A percentile compares a stretch with the other conserved stretches of the same genome.
phyloP scores from a whole-genome alignment of 2,329 filamentous ascomycete species.

The Seiridium unicorne region DNA sequence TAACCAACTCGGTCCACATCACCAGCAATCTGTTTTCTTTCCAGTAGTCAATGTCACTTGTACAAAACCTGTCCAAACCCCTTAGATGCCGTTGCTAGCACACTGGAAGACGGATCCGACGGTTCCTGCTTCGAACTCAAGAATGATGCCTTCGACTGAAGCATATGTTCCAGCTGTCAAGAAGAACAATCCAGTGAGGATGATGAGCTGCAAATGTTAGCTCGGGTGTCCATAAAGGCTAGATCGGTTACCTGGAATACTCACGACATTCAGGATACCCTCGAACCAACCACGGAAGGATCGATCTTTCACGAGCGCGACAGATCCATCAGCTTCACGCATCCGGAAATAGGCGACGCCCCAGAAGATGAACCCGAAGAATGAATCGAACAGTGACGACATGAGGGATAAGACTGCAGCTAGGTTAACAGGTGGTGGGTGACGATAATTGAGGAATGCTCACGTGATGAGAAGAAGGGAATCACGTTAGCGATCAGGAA shows the following conservation, averaged over 20 bases:
- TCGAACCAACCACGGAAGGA: conserved; percentile 53
- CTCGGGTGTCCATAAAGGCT: background rate
- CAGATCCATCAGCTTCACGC: conserved; percentile 62
- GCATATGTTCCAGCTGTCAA: conserved; percentile 79
- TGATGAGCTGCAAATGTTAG: conserved; percentile 46
- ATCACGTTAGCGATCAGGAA: conserved; percentile 93
- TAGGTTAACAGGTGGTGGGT: conserved; percentile 3
- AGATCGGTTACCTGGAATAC: background rate
- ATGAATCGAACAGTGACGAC: conserved; percentile 89
- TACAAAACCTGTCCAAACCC: no score
- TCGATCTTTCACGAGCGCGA: conserved; percentile 49
- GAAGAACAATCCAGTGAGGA: conserved; percentile 76
- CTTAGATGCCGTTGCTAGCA: conserved; percentile 60
- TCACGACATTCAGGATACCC: conserved; percentile 62
- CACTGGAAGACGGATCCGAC: conserved; percentile 78
- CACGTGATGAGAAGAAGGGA: conserved; percentile 81
- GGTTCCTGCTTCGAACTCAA: conserved; percentile 62
- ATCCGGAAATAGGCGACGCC: conserved; percentile 78
- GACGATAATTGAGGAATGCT: conserved; percentile 33
- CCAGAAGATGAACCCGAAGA: conserved; percentile 97
- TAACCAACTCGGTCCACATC: background rate
- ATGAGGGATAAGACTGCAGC: conserved; percentile 63
- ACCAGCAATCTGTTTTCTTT: background rate
- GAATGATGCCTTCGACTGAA: conserved; percentile 70
- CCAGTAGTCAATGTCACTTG: background rate